Base-by-base conservation (phyloP, 768 basidiomycete species). In the Lentinus brumalis region DNA sequence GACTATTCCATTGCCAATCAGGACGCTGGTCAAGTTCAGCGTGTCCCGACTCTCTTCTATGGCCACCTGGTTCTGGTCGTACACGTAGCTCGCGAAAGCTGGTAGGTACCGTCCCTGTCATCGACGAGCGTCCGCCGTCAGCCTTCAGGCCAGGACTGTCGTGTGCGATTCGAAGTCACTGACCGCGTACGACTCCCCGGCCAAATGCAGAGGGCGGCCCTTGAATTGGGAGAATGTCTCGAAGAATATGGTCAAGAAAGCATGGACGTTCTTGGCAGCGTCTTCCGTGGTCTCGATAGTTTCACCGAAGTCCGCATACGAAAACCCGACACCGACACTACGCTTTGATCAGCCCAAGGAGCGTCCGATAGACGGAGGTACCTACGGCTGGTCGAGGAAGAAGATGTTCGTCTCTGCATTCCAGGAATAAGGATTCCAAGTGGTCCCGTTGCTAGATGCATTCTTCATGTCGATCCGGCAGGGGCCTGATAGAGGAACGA, bases 211-310 rank as follows among this genome's bases (percentile, higher is more conserved):
- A 0, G 83, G 76, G 26, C 91, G 75, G 3, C 88, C 88, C 50
- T 83, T 70, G 72, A 89, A 92, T 64, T 90, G 82, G 14, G 79
- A 77, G 76, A 93, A 94, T 0, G 86, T 86, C 64, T 92, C 87
- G 66, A 92, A 90, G 75, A 92, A 92, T 57, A 94, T 87, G 2
- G 83, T 77, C 55, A 92, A 77, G 73, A 93, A 93, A 0, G 90
- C 86, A 51, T 87, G 79, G 41, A 92, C 77, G 67, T 93, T 88
- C 62, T 82, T 83, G 4, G 90, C 88, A 0, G 91, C 92, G n/a
- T 86, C 86, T 72, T 93, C 91, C 0, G 91, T 89, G 0, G 88
- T 91, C 58, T 83, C 85, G 16, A 91, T 77, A 0, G 79, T 83
- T 74, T 90, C 84, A 3, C 86, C 87, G 60, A 80, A 83, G 62